Percentiles rank a stretch among this genome's conserved stretches.
Evolutionary conservation across 352 stramenopile species (phyloP).

Genomic region (Pythium monospermum): DNA sequence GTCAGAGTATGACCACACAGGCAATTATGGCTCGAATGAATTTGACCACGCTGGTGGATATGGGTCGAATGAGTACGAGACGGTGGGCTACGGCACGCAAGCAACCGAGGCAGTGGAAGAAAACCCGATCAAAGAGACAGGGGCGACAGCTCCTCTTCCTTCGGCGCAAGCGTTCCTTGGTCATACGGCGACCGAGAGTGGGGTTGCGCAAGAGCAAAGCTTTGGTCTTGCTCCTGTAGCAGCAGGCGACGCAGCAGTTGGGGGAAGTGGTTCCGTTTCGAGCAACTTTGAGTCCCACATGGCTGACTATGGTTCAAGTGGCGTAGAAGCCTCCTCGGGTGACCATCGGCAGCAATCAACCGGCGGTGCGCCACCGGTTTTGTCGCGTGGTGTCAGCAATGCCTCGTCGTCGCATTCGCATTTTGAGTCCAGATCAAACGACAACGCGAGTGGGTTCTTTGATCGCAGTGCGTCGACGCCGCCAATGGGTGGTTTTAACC

Average conservation of each 20-base stretch:
- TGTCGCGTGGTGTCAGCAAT: slow-evolving; percentile 33
- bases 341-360: not conserved
- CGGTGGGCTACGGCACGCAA: too few species aligned
- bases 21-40: not conserved
- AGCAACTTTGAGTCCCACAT: too few species aligned
- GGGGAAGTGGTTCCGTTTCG: too few species aligned
- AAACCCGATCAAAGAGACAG: too few species aligned
- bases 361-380: not conserved
- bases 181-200: not conserved
- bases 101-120: too few species aligned
- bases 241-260: too few species aligned
- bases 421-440: slow-evolving; percentile 15
- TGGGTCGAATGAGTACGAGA: too few species aligned
- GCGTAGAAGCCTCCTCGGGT: not conserved
- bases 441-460: not conserved
- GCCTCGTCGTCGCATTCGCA: slow-evolving; percentile 34
- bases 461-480: not conserved
- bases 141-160: not conserved
- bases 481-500: too few species aligned
- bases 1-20: not conserved
- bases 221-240: too few species aligned
- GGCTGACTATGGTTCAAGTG: not conserved
- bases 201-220: not conserved
- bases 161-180: not conserved
- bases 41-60: not conserved